Evolutionary conservation across 768 basidiomycete genomes (phyloP), one percentile per base, ranked within the genome.

Genomic region (Jaapia argillacea): DNA sequence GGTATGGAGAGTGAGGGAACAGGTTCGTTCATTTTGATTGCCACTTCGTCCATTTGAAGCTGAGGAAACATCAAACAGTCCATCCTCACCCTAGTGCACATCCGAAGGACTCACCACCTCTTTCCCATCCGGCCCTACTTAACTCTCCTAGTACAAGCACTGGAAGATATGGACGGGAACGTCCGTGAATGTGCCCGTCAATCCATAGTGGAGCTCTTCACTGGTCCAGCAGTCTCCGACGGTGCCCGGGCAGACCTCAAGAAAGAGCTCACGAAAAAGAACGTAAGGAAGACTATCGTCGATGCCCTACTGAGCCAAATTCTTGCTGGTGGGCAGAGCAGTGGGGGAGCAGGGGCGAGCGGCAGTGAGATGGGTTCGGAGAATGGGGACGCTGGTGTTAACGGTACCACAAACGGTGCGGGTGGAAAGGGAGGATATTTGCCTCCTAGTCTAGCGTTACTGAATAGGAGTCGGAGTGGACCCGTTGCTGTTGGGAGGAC

Each of bases 181-280:
- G 96, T 98, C 42, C 83, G 96, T 36, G 85, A 91, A 44, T 82
- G 81, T 56, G 83, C 93, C 5, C 77, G 82, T 40, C 74, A 77
- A 51, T 81, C 88, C 1, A 74, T 90, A 45, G 74, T 96, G 13
- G 79, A 83, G 50, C 70, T 99, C 43, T 94, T 97, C 56, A 81
- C 88, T 1, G 86, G 87, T 13, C 74, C 83, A 0, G 77, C 75
- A 4, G 88, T 90, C 12, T 79, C 82, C 2, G 84, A 93, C 56
- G 80, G 79, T 5, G 96, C 96, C 3, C 80, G 88, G 41, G 78
- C 91, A 3, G 94, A 98, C 59, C 70, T 98, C 43, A 97, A 96
- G 71, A 92, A 90, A 57, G 85, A 90, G 58, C 72, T 98, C 71
- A 60, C 72, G 2, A 89, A 84, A 66, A 88, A 87, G 59, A 75